Evolutionary conservation across 306 rosid species (phyloP).

Genomic region (Prunus fruticosa): DNA sequence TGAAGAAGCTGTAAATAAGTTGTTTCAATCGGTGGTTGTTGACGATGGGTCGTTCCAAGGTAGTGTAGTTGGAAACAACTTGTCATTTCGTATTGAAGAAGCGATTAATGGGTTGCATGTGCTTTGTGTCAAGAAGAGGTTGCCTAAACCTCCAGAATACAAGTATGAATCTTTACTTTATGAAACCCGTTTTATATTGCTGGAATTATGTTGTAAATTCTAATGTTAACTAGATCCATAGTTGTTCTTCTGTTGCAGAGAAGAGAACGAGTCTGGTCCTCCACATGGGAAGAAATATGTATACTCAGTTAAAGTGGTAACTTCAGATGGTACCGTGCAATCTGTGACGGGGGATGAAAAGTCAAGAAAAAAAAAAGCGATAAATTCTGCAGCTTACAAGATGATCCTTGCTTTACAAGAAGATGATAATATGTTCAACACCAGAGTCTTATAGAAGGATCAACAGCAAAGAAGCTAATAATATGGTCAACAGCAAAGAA

Average conservation of each 20-base stretch:
- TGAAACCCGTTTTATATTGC: background rate
- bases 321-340: no score
- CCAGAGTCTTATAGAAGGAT: no score
- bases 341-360: no score
- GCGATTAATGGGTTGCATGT: slow-evolving; percentile 53
- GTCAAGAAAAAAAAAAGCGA: no score
- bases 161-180: slow-evolving; percentile 29
- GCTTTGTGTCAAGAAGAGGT: slow-evolving; percentile 46
- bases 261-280: no score
- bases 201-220: background rate
- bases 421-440: no score
- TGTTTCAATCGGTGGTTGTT: slow-evolving; percentile 10
- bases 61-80: slow-evolving; percentile 14
- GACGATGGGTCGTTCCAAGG: background rate
- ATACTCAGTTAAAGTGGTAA: no score
- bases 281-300: no score
- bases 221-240: background rate
- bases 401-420: no score
- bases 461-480: no score
- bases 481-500: no score
- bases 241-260: background rate
- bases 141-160: slow-evolving; percentile 49
- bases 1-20: slow-evolving; percentile 42
- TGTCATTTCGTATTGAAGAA: slow-evolving; percentile 38
- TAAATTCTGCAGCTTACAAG: no score